Evolutionary conservation across 768 basidiomycete species (phyloP).

Genomic region (Cantharellus anzutake): DNA sequence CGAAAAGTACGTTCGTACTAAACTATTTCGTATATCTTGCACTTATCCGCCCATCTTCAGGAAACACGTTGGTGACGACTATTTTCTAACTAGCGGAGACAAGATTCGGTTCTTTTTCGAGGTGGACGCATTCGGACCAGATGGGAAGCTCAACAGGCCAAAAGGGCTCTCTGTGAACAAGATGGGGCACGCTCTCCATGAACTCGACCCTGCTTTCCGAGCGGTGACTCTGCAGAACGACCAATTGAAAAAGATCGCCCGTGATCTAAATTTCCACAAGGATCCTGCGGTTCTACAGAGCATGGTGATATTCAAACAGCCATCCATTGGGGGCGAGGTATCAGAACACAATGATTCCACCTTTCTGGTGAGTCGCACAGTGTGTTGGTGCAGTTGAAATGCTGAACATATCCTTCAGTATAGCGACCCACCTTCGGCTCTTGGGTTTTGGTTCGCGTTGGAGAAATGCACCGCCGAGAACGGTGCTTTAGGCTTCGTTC

Average conservation of each 20-base stretch:
- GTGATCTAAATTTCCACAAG: conserved; percentile 62
- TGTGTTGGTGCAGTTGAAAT: conserved; percentile 17
- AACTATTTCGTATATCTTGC: background rate
- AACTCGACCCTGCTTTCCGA: conserved; percentile 66
- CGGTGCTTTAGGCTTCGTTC: conserved; percentile 75
- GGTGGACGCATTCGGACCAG: conserved; percentile 54
- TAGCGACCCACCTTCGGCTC: conserved; percentile 75
- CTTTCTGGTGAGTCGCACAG: conserved; percentile 35
- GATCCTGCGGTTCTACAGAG: conserved; percentile 82
- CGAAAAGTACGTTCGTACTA: conserved; percentile 10
- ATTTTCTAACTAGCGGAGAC: conserved; percentile 82
- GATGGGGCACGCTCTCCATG: conserved; percentile 78
- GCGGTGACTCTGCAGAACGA: conserved; percentile 66
- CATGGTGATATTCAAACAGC: conserved; percentile 93
- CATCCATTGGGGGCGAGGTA: conserved; percentile 83
- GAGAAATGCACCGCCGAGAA: conserved; percentile 71
- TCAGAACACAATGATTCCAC: conserved; percentile 65
- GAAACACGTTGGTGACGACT: conserved; percentile 75
- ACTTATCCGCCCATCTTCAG: background rate
- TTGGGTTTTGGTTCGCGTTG: conserved; percentile 94
- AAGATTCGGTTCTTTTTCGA: conserved; percentile 94
- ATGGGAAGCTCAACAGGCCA: conserved; percentile 43
- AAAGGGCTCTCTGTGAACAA: conserved; percentile 72
- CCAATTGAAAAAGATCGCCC: conserved; percentile 44
- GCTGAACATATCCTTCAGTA: conserved; percentile 32